These are phyloP conservation scores for Kernera saxatilis DNA, from an alignment of 345 rosid genomes.

Conservation along the genomic window DNA sequence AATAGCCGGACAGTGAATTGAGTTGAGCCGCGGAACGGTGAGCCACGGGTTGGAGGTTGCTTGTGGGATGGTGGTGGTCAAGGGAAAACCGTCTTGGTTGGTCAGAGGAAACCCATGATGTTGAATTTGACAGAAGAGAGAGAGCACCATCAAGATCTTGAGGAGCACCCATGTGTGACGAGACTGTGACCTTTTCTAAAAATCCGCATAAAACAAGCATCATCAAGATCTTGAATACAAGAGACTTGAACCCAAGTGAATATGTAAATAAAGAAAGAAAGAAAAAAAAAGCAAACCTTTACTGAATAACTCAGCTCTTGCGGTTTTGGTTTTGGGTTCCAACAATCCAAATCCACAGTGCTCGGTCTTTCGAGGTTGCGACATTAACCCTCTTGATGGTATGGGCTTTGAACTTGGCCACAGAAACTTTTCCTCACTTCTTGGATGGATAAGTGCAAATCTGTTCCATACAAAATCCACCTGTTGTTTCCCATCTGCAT, in stretches of 20 bases:
- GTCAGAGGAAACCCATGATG: conserved; percentile 42
- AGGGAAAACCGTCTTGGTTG: conserved; percentile 47
- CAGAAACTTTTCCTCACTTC: conserved; percentile 33
- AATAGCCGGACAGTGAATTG: conserved; percentile 32
- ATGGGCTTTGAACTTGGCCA: conserved; percentile 47
- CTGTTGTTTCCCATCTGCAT: conserved; percentile 67
- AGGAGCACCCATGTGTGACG: conserved; percentile 47
- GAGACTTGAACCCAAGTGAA: not conserved
- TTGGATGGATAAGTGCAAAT: conserved; percentile 40
- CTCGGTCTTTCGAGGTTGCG: conserved; percentile 40
- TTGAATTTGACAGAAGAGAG: conserved; percentile 98
- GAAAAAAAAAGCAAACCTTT: conserved; percentile 35
- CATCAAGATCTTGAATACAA: not conserved
- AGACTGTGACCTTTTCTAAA: conserved; percentile 47
- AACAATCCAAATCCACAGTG: conserved; percentile 34
- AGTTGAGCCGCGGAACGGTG: conserved; percentile 29
- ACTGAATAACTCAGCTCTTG: conserved; percentile 19
- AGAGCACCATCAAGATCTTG: conserved; percentile 91
- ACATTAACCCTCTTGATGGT: conserved; percentile 40
- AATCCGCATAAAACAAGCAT: conserved; percentile 24
- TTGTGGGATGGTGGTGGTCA: conserved; percentile 34
- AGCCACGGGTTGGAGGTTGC: conserved; percentile 30
- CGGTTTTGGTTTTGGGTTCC: conserved; percentile 16
- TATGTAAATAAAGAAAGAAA: too few species aligned
- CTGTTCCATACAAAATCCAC: conserved; percentile 50